Percentiles rank a stretch among this genome's conserved stretches.
Evolutionary conservation across 1,284 basidiomycete genomes (phyloP).

Genomic region (Dichomitus squalens): DNA sequence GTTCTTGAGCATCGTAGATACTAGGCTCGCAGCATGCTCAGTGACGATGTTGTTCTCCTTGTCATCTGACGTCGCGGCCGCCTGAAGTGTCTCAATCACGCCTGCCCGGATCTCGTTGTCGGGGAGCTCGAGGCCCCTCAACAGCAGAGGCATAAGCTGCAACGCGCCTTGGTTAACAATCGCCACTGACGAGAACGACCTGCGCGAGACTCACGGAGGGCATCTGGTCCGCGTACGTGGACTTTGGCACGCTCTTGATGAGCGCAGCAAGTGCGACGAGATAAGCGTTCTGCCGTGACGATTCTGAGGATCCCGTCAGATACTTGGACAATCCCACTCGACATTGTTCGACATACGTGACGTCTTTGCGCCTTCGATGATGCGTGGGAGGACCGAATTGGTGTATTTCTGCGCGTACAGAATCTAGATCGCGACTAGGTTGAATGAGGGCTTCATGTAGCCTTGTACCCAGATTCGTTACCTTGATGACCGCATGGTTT

Average conservation of each 20-base stretch:
- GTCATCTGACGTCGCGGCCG: slow-evolving; percentile 59
- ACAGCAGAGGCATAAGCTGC: slow-evolving; percentile 88
- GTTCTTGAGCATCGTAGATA: slow-evolving; percentile 73
- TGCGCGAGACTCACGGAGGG: slow-evolving; percentile 52
- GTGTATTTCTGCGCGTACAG: slow-evolving; percentile 88
- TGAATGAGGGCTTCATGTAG: neutral
- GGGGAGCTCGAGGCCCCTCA: slow-evolving; percentile 82
- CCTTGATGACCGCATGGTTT: slow-evolving; percentile 79
- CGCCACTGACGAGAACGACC: neutral
- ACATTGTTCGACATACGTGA: slow-evolving; percentile 39
- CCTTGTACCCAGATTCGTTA: slow-evolving; percentile 30
- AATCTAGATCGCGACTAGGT: slow-evolving; percentile 49
- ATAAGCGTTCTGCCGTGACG: slow-evolving; percentile 64
- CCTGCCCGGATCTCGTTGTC: slow-evolving; percentile 75
- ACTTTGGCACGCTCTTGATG: slow-evolving; percentile 80
- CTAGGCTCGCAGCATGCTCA: slow-evolving; percentile 71
- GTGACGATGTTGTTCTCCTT: slow-evolving; percentile 53
- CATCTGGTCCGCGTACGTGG: slow-evolving; percentile 71
- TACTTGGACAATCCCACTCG: neutral
- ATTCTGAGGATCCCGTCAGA: slow-evolving; percentile 34
- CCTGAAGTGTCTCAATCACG: slow-evolving; percentile 80
- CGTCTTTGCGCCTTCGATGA: slow-evolving; percentile 65
- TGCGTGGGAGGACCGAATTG: slow-evolving; percentile 70
- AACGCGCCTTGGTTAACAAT: slow-evolving; percentile 4
- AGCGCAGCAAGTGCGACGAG: slow-evolving; percentile 86